Evolutionary conservation across 768 basidiomycete genomes (phyloP), one percentile per base, ranked within the genome.

Genomic region (Tephrocybe sp.): DNA sequence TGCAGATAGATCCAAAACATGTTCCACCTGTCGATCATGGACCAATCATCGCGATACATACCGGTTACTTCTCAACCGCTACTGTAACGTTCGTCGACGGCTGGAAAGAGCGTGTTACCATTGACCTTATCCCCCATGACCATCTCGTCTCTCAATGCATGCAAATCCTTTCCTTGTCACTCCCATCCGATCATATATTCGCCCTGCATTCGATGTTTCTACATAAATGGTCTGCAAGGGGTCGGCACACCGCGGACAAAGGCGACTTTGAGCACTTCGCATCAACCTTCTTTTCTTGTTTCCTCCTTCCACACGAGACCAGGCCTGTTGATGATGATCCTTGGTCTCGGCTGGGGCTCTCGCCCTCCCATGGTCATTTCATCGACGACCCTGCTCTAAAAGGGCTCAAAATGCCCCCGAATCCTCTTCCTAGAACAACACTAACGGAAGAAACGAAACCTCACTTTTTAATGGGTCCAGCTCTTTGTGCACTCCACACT

Each of bases 401-500:
- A 36, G 60, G 64, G 8, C 68, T 90, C 23, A 67, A 59, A 30
- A 55, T 52, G 50, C 70, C 69, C 44, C 59, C 68, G 42, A 53
- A 48, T 33, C 51, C 53, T 50, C 67, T 59, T 48, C 57, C 51
- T 26, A 63, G 58, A 38, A 55, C 11, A 20, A 37, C 64, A 25
- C 45, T 63, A 20, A 57, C 54, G 23, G 62, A 53, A 44, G 57
- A 50, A 41, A 60, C 57, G 2, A 61, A 54, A 48, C 74, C 78
- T 11, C 77, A 81, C 44, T 65, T 66, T 18, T 65, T 79, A 14
- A 69, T 86, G 14, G 80, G 80, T 0, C 80, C 81, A 1, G 73
- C 87, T 23, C 71, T 95, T 11, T 81, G 85, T 52, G 87, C 84
- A 0, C 67, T 98, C 1, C 94, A 98, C 62, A 80, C 85, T 38